Evolutionary conservation across 176 grass and related monocot genomes (phyloP), one percentile per base, ranked within the genome.

Genomic region (Oryza punctata): DNA sequence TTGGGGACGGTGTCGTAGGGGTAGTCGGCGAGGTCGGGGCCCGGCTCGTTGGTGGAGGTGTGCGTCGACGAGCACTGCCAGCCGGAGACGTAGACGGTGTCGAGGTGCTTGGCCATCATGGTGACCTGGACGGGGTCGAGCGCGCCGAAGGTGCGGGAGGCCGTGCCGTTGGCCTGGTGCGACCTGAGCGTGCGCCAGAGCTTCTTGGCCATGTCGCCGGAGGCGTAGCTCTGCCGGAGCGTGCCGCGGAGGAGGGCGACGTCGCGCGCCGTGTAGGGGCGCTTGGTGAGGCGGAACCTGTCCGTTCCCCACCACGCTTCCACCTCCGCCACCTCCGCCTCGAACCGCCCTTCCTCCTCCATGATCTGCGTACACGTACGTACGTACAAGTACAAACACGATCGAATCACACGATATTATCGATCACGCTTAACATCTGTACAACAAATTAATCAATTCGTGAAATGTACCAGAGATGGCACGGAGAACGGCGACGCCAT

Each of bases 21-120:
- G 88, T 97, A 97, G 86, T 97, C 95, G 10, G 95, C 95, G 75
- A 97, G 92, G 88, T 97, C 92, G 0, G 95, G 95, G 2, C 95
- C 95, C 3, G 90, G 92, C 86, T 97, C 95, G 16, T 94, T 92
- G 15, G 78, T 94, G n/a, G 81, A 70, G 69, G 95, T 97, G 86
- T 97, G 95, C 28, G 95, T 97, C 18, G 95, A 97, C 61, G 92
- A 97, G 90, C 95, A 97, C 93, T 97, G 95, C 95, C 95, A 97
- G 16, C 95, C 95, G 71, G 95, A 93, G 21, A 93, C 95, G 87
- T 97, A 97, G 81, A 97, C 81, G 37, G 95, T 93, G 84, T 97
- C 95, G 21, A 97, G 92, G 67, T 94, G 88, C 82, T 93, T 94
- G 9, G 92, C 92, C 95, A 97, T 97, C 95, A 94, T 12, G 44